Conservation (phyloP, 768 basidiomycete species). For the Ramaria sp. region DNA sequence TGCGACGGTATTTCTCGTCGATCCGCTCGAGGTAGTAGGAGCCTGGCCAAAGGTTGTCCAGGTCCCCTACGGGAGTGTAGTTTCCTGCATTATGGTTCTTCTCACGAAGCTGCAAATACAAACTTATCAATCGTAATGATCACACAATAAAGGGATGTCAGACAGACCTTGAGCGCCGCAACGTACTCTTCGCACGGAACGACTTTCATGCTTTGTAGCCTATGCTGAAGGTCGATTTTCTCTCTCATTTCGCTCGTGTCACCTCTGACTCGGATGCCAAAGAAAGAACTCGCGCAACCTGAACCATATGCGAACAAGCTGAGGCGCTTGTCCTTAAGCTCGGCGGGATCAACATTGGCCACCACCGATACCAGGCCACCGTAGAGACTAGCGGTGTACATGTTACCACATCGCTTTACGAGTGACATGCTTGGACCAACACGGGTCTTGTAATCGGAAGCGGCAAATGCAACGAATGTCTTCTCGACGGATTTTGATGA, state of each 20-base stretch:
- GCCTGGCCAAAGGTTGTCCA: constrained; percentile 92
- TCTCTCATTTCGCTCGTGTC: constrained; percentile 72
- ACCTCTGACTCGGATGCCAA: constrained; percentile 76
- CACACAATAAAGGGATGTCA: not conserved
- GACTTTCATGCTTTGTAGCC: constrained; percentile 80
- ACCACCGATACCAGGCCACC: constrained; percentile 87
- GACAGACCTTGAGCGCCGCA: constrained; percentile 59
- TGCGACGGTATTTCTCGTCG: constrained; percentile 86
- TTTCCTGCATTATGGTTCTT: constrained; percentile 87
- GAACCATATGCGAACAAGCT: constrained; percentile 95
- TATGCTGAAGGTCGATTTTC: constrained; percentile 71
- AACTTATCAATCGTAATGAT: constrained; percentile 9
- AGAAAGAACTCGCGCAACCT: constrained; percentile 94
- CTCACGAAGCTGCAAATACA: constrained; percentile 68
- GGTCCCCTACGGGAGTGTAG: constrained; percentile 75
- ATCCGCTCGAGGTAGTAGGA: constrained; percentile 87
- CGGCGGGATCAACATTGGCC: constrained; percentile 56
- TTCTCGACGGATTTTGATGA: constrained; percentile 96
- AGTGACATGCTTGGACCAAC: constrained; percentile 78
- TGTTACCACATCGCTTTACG: constrained; percentile 90
- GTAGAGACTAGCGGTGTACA: constrained; percentile 96
- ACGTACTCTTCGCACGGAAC: constrained; percentile 90
- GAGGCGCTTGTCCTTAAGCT: constrained; percentile 73
- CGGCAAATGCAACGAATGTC: constrained; percentile 76
- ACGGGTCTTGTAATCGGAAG: constrained; percentile 60